These are phyloP conservation scores for Datisca glomerata DNA, from an alignment of 306 rosid genomes.

Conservation along the genomic window DNA sequence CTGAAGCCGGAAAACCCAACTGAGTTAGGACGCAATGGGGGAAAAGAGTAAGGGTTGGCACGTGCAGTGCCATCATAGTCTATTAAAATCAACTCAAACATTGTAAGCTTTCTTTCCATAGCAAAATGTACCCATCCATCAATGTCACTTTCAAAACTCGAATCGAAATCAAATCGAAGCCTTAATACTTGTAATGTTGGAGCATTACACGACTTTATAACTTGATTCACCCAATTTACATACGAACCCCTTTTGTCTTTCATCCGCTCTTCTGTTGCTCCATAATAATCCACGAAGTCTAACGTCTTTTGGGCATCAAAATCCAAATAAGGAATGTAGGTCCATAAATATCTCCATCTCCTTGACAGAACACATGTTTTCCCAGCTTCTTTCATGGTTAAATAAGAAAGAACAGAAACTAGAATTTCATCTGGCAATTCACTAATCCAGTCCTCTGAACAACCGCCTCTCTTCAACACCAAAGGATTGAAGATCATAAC, in stretches of 20 bases:
- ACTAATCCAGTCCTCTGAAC: background rate
- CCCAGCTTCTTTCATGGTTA: constrained; percentile 6
- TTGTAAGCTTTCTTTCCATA: background rate
- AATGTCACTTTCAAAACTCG: background rate
- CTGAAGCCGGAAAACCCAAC: background rate
- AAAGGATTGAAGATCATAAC: too few relatives aligned
- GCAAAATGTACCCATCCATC: constrained; percentile 6
- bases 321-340: constrained; percentile 3
- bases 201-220: background rate
- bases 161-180: constrained; percentile 2
- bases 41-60: background rate
- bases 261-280: too few relatives aligned
- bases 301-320: constrained; percentile 2
- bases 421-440: constrained; percentile 5
- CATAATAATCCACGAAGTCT: background rate
- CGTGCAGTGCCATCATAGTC: background rate
- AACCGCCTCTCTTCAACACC: background rate
- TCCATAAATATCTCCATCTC: background rate
- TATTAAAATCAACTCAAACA: constrained; percentile 1
- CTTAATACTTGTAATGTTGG: background rate
- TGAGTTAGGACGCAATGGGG: background rate
- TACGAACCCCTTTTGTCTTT: background rate
- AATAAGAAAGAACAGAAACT: background rate
- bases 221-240: constrained; percentile 2
- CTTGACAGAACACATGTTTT: constrained; percentile 4